phyloP scores from a whole-genome alignment of 371 early-diverging fungal species.

The Lichtheimia corymbifera region DNA sequence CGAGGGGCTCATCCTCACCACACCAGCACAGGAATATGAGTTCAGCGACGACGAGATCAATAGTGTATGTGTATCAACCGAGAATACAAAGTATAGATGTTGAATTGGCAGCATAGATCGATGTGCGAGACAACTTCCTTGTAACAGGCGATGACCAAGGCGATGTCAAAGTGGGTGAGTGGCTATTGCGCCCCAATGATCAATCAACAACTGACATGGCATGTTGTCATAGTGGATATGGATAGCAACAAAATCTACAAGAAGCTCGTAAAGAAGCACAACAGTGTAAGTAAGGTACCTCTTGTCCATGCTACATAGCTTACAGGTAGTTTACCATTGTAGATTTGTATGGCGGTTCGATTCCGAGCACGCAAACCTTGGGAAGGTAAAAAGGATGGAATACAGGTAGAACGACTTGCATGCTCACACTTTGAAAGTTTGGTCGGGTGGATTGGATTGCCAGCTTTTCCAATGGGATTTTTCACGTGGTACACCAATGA shows the following conservation, averaged over 20 bases:
- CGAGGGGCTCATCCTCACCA: constrained; percentile 26
- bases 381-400: constrained; percentile 36
- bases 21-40: constrained; percentile 25
- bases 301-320: not conserved
- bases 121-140: constrained; percentile 38
- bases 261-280: constrained; percentile 39
- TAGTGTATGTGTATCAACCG: constrained; percentile 17
- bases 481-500: constrained; percentile 32
- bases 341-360: constrained; percentile 49
- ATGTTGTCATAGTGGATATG: constrained; percentile 34
- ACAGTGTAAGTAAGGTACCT: constrained; percentile 19
- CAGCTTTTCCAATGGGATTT: constrained; percentile 48
- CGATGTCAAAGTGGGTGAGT: constrained; percentile 38
- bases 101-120: constrained; percentile 30
- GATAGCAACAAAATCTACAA: constrained; percentile 40
- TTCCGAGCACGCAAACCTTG: constrained; percentile 46
- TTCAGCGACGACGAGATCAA: constrained; percentile 51
- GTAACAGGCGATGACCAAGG: constrained; percentile 49
- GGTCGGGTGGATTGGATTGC: constrained; percentile 55
- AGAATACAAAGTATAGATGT: not conserved
- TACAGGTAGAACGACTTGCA: not conserved
- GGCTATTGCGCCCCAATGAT: not conserved
- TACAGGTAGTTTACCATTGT: not conserved
- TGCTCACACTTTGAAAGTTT: constrained; percentile 25
- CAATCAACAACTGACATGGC: not conserved